Base-by-base conservation (phyloP, 257 asterid species). In the Solanum chilense region DNA sequence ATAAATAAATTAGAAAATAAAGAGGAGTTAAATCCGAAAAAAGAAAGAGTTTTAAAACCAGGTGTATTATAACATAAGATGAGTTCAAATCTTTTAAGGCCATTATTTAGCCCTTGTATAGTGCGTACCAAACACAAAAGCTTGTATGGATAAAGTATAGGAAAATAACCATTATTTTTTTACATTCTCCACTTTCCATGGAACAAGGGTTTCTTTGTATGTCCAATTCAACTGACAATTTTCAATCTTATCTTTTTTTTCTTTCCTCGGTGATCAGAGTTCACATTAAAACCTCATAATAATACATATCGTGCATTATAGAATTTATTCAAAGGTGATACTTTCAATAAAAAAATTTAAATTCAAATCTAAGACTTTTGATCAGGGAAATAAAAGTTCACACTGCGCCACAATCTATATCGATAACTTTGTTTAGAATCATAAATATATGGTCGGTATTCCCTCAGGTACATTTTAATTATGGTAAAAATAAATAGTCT, bases 351-450 rank as follows among this genome's bases (percentile, higher is more conserved):
- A 37, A 37, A 37, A 37, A 37, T 37, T 37, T 0, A 37, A 0
- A 37, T 37, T 37, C 3, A 0, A 49, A 49, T 49, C 0, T 0
- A 20, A 49, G 0, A 49, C 3, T 9, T 41, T 0, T 41, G 7
- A 41, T 41, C 12, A 41, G 3, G 0, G 42, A 0, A 8, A 3
- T 3, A 41, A 41, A 3, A 41, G 0, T 37, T 0, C 0, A 41
- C 1, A 9, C 4, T 41, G 12, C 12, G 9, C 12, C 44, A 41
- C 3, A 41, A 41, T 9, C 1, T 8, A 5, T 49, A 49, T 49
- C 0, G 3, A 49, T 49, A 49, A 49, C 5, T 39, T 21, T 23
- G 33, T 12, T 39, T 75, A 39, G 33, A 75, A 75, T 41, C 56
- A 75, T 75, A 23, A 74, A 75, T 6, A 23, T 39, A 6, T 39